Evolutionary conservation across 306 rosid species (phyloP), one percentile per base, ranked within the genome.

Genomic region (Cicer cuneatum): DNA sequence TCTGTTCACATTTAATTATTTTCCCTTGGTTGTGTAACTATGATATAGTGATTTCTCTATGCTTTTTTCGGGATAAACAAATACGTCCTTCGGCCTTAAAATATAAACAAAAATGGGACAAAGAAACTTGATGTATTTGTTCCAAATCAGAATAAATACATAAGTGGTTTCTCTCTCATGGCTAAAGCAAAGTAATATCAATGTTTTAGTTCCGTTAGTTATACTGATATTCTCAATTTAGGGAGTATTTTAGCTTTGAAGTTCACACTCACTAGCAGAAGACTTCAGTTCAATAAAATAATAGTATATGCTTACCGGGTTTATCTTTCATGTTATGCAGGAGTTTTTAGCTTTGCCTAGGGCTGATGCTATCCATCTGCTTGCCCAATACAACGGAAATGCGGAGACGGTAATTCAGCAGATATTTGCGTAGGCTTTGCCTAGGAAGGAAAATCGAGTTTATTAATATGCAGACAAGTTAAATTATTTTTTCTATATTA

Each of bases 311-410:
- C 29, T 46, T 14, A 46, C 12, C 21, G 11, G 6, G 43, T 24
- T 35, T 15, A 13, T 59, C 35, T 38, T 6, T 52, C 43, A 57
- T 49, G 18, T 29, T 73, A 8, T 77, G 86, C 93, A 94, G 99
- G 99, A 94, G 76, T 94, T 94, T 84, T 83, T 94, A 47, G 99
- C 98, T 53, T 80, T 94, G 87, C 96, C 99, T 4, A 90, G 99
- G 88, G 98, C 98, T 8, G 99, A 94, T 86, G 99, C 99, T 10
- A 94, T 94, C 66, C 98, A 94, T 83, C 90, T 94, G 76, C 99
- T 94, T 61, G 87, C 90, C 75, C 96, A 94, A 84, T 90, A 89
- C 87, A 92, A 94, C 47, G 98, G 99, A 57, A 92, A 92, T 66
- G 98, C 99, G 0, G 99, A 94, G 90, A 90, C 85, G 2, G 99